Evolutionary conservation across 164 flowering plant genomes (phyloP).

Genomic region (Platanus orientalis): DNA sequence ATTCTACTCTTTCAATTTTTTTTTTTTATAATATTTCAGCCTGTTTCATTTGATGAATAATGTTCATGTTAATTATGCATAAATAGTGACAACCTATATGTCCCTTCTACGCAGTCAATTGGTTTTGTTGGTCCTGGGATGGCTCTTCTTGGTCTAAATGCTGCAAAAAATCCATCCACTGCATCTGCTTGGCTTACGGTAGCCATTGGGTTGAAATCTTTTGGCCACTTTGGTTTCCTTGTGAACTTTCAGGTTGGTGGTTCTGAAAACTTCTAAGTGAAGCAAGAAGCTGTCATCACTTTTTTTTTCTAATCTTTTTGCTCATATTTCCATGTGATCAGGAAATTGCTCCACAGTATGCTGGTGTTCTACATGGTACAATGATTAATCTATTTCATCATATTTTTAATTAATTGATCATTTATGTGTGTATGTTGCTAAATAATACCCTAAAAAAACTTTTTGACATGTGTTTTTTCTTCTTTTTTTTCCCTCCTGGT

Average conservation of each 20-base stretch:
- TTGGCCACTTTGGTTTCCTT: conserved; percentile 93
- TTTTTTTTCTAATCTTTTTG: conserved; percentile 8
- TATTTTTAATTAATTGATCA: neutral
- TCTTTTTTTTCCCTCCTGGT: too few relatives aligned
- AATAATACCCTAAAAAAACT: too few relatives aligned
- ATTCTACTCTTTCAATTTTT: too few relatives aligned
- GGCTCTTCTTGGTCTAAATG: conserved; percentile 69
- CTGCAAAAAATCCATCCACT: conserved; percentile 53
- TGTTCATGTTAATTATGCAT: too few relatives aligned
- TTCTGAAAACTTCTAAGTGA: neutral
- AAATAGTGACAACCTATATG: neutral
- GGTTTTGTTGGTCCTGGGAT: conserved; percentile 85
- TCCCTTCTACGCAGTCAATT: conserved; percentile 60
- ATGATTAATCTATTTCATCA: neutral
- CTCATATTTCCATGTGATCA: conserved; percentile 29
- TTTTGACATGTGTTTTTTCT: too few relatives aligned
- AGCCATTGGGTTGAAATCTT: conserved; percentile 86
- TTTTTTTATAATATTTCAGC: too few relatives aligned
- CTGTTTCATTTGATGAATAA: too few relatives aligned
- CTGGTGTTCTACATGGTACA: conserved; percentile 90
- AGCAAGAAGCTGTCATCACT: neutral
- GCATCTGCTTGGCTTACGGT: conserved; percentile 93
- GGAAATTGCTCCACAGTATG: conserved; percentile 93
- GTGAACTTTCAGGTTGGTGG: conserved; percentile 88
- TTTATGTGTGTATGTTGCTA: neutral